These are phyloP conservation scores for Fusarium sp. DNA, from an alignment of 2,329 filamentous ascomycete species.

Conservation along the genomic window DNA sequence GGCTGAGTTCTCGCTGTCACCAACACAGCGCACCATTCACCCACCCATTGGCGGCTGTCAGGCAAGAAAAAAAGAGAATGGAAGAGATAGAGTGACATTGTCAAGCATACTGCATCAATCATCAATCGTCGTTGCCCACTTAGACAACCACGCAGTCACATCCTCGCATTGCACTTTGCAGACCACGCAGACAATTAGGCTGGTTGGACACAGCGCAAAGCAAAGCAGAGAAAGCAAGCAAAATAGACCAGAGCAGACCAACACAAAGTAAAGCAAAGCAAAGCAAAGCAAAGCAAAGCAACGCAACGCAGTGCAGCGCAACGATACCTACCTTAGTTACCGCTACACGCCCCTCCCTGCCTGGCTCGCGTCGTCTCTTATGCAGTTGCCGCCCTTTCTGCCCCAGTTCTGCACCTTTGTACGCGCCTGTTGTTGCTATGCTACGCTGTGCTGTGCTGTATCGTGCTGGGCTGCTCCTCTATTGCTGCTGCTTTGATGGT, in stretches of 20 bases:
- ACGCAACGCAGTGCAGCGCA: neutral
- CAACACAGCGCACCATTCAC: constrained; percentile 29
- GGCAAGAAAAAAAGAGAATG: constrained; percentile 18
- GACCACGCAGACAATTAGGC: constrained; percentile 19
- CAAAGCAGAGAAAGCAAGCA: neutral
- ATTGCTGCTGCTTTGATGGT: constrained; percentile 32
- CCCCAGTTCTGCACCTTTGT: constrained; percentile 31
- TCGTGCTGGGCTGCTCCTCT: constrained; percentile 23
- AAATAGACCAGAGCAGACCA: constrained; percentile 5
- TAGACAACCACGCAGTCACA: constrained; percentile 40
- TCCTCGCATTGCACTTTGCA: constrained; percentile 38
- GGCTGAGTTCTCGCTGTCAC: constrained; percentile 25
- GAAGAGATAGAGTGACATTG: constrained; percentile 44
- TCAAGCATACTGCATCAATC: constrained; percentile 44
- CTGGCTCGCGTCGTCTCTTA: constrained; percentile 28
- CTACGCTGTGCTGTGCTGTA: constrained; percentile 29
- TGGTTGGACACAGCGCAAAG: constrained; percentile 17
- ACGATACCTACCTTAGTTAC: neutral
- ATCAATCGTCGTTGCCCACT: constrained; percentile 38
- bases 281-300: neutral
- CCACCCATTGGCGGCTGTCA: constrained; percentile 26
- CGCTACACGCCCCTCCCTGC: constrained; percentile 35
- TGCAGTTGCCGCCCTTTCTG: constrained; percentile 40
- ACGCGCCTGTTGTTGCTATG: constrained; percentile 40
- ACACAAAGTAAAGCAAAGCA: neutral